These are phyloP conservation scores for Cryphonectria naterciae DNA, from an alignment of 2,329 filamentous ascomycete genomes.

Conservation along the genomic window DNA sequence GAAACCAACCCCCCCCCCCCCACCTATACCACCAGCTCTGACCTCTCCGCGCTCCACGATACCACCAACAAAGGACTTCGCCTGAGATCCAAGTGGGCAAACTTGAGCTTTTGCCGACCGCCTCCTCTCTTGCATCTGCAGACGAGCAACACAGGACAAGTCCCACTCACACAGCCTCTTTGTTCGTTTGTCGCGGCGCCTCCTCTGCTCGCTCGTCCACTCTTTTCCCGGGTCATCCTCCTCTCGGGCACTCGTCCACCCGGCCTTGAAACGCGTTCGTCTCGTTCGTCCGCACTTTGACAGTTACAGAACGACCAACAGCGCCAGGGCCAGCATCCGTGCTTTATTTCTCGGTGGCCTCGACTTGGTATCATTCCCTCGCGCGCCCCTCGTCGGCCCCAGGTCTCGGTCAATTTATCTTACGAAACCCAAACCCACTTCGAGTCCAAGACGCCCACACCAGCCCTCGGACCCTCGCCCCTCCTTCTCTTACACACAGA, in stretches of 20 bases:
- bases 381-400: neutral
- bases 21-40: neutral
- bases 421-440: neutral
- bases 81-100: neutral
- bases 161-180: too few species aligned
- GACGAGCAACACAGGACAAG: too few species aligned
- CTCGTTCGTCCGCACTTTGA: neutral
- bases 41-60: neutral
- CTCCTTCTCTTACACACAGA: neutral
- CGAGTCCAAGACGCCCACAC: neutral
- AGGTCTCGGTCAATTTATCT: neutral
- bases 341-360: neutral
- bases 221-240: neutral
- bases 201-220: neutral
- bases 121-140: neutral
- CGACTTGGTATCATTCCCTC: neutral
- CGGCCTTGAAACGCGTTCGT: constrained; percentile 13
- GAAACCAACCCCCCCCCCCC: neutral
- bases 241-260: constrained; percentile 9
- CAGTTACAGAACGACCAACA: neutral
- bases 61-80: neutral
- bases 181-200: neutral
- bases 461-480: neutral
- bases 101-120: neutral
- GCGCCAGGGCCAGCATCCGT: neutral